Conservation (phyloP, 2,329 filamentous ascomycete species). For the Fonsecaea nubica region DNA sequence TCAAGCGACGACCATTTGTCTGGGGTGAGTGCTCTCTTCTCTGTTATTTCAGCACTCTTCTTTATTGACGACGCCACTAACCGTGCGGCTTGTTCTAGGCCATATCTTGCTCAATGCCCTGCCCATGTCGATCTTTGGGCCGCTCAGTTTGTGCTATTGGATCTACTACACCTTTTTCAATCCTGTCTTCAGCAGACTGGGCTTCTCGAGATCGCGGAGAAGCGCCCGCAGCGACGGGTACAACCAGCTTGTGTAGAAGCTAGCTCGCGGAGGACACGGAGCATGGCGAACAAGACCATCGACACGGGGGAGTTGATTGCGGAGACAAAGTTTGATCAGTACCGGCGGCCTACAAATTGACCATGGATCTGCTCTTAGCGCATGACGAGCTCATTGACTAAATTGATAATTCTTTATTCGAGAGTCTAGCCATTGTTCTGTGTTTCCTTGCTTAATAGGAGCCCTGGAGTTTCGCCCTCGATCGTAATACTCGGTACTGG, state of each 20-base stretch:
- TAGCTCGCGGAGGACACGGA: background rate
- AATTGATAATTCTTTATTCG: background rate
- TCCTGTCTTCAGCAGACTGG: background rate
- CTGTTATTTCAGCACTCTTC: background rate
- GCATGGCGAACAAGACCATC: background rate
- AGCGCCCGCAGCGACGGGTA: background rate
- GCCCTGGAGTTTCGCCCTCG: no score
- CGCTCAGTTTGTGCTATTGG: constrained; percentile 17
- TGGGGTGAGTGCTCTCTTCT: constrained; percentile 12
- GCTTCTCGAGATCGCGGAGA: background rate
- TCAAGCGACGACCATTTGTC: constrained; percentile 11
- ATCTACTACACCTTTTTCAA: constrained; percentile 8
- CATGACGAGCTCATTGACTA: background rate
- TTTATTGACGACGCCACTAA: background rate
- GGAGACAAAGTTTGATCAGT: background rate
- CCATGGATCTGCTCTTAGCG: background rate
- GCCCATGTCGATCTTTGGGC: constrained; percentile 14
- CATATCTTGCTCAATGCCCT: constrained; percentile 18
- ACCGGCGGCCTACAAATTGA: background rate
- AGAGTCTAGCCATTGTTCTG: background rate
- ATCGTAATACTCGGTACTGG: no score
- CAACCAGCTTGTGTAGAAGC: background rate
- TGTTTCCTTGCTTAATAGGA: background rate
- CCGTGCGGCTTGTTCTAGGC: background rate
- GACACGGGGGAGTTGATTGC: background rate